Percentiles rank a stretch among this genome's conserved stretches.
These are phyloP conservation scores for Fusarium verrucosum DNA, from an alignment of 2,329 filamentous ascomycete species.

Conservation along the genomic window DNA sequence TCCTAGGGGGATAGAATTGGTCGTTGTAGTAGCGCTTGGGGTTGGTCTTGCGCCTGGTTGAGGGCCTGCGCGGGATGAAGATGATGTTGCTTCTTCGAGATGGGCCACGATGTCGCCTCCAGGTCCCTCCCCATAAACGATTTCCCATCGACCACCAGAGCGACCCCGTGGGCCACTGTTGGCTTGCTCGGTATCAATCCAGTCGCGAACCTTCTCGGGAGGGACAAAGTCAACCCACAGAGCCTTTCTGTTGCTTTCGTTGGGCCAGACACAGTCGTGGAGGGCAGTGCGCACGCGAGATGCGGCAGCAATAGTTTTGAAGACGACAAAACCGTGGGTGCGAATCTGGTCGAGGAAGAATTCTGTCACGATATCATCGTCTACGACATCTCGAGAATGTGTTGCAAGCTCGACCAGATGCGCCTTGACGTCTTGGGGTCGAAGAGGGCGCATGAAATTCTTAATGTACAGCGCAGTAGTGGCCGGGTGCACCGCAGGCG, in stretches of 20 bases:
- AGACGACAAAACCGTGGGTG: conserved; percentile 85
- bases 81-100: conserved; percentile 53
- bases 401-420: conserved; percentile 77
- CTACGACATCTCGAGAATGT: conserved; percentile 60
- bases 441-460: conserved; percentile 88
- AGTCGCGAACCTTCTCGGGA: conserved; percentile 73
- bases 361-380: conserved; percentile 64
- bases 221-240: conserved; percentile 93
- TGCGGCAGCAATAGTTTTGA: conserved; percentile 75
- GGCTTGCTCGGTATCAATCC: conserved; percentile 75
- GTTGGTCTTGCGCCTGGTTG: conserved; percentile 28
- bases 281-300: conserved; percentile 78
- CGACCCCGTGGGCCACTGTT: conserved; percentile 52
- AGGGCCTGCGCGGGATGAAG: conserved; percentile 30
- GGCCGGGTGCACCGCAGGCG: conserved; percentile 73
- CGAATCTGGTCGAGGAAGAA: conserved; percentile 87
- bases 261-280: conserved; percentile 84
- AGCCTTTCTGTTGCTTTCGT: conserved; percentile 83
- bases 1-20: conserved; percentile 51
- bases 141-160: conserved; percentile 70
- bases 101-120: conserved; percentile 64
- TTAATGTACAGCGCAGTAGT: conserved; percentile 87
- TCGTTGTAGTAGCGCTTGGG: conserved; percentile 32
- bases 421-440: conserved; percentile 70
- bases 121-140: conserved; percentile 70